Base-by-base conservation (phyloP, 2,329 filamentous ascomycete species). In the Hymenoscyphus albidus region DNA sequence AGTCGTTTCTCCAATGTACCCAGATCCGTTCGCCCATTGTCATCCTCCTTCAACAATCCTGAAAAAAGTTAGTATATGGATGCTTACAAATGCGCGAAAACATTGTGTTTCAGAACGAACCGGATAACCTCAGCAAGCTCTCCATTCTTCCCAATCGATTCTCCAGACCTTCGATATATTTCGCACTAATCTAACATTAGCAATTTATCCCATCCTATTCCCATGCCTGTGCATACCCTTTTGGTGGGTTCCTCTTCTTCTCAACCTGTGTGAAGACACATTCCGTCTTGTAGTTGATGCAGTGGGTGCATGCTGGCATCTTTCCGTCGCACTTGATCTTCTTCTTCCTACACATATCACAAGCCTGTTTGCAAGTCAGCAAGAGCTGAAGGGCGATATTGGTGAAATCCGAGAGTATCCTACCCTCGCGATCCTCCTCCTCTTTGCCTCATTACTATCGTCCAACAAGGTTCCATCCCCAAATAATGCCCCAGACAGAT, bases 321-420 rank as follows among this genome's bases (percentile, higher is more conserved):
- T 96, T 97, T 70, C 95, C 94, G 76, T 98, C 95, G 78, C 94
- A 98, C 80, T 98, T 98, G 79, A 98, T 95, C 83, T 94, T 97
- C 79, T 92, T 93, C 80, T 96, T 97, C 72, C 93, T 85, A 76
- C 94, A 98, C 93, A 85, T 83, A 69, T 86, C 84, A 74, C 84
- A 86, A 62, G 83, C 84, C 72, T 84, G 55, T 31, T 55, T n/a
- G 27, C 40, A 55, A 51, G 77, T 62, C 57, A 65, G 63, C 40
- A 22, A 54, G 14, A 38, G 44, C 42, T 13, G 12, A 22, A 27
- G 10, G 18, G 14, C 40, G 16, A 42, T 58, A 12, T 22, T 40
- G n/a, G 42, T 48, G 22, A 59, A 59, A 51, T 32, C 62, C 48
- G 32, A 63, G 44, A 57, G 42, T 56, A 59, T 74, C 87, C 81